These are phyloP conservation scores for Leccinum pachyderme DNA, from an alignment of 1,284 basidiomycete species.

Conservation along the genomic window DNA sequence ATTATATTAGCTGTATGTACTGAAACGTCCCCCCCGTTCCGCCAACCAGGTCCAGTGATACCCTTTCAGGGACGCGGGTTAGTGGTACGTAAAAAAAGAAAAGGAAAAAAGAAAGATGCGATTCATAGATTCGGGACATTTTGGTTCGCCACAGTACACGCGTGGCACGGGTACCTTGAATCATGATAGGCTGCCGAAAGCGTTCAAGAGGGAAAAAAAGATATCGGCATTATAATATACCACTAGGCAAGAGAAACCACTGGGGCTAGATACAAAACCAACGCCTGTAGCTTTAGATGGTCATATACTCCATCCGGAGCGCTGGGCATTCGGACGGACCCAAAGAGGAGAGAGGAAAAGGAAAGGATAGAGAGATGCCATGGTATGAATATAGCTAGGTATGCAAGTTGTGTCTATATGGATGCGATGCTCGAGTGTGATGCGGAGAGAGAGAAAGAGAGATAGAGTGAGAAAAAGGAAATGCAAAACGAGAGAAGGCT, in stretches of 20 bases:
- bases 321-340: slow-evolving; percentile 19
- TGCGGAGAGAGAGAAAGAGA: slow-evolving; percentile 11
- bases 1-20: neutral
- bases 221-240: slow-evolving; percentile 29
- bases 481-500: slow-evolving; percentile 12
- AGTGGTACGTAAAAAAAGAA: neutral
- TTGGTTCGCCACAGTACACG: neutral
- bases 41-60: neutral
- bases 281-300: neutral
- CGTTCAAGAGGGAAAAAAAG: neutral
- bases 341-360: slow-evolving; percentile 10
- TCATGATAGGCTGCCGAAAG: neutral
- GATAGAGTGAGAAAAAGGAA: neutral
- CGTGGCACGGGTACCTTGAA: slow-evolving; percentile 5
- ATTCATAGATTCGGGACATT: neutral
- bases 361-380: slow-evolving; percentile 24
- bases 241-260: slow-evolving; percentile 16
- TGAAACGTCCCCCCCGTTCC: neutral
- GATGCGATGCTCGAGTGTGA: slow-evolving; percentile 33
- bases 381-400: slow-evolving; percentile 37
- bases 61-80: neutral
- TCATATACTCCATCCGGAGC: slow-evolving; percentile 11
- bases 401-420: slow-evolving; percentile 34
- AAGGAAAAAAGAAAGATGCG: neutral
- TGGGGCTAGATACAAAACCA: slow-evolving; percentile 25